Evolutionary conservation across 2,329 filamentous ascomycete species (phyloP).

Genomic region (Leptographium flavum): DNA sequence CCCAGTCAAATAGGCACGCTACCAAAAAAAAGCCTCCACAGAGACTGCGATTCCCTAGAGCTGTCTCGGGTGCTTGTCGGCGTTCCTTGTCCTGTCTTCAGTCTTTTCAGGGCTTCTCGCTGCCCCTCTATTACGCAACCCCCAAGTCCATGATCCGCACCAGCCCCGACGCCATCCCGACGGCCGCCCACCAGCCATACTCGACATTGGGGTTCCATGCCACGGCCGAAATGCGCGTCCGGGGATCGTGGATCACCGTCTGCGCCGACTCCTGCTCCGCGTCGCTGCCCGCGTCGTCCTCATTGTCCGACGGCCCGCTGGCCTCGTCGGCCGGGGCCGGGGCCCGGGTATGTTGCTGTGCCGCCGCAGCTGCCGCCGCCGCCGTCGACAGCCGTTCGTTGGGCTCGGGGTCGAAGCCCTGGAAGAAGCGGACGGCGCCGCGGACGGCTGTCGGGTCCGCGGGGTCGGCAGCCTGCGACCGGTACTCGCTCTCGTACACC

Average conservation of each 20-base stretch:
- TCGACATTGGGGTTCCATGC: constrained; percentile 55
- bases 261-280: constrained; percentile 12
- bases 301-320: constrained; percentile 10
- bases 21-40: no score
- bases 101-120: neutral
- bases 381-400: constrained; percentile 23
- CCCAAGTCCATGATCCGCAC: constrained; percentile 54
- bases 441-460: neutral
- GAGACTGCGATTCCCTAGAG: no score
- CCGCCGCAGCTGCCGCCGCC: constrained; percentile 11
- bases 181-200: constrained; percentile 54
- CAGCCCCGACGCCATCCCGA: constrained; percentile 51
- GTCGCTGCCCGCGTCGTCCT: constrained; percentile 12
- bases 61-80: no score
- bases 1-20: no score
- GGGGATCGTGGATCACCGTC: constrained; percentile 43
- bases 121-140: constrained; percentile 14
- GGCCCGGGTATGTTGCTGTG: no score
- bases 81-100: no score
- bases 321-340: no score
- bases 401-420: constrained; percentile 35
- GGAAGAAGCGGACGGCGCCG: constrained; percentile 34
- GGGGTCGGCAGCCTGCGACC: constrained; percentile 15
- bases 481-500: constrained; percentile 41
- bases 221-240: constrained; percentile 45